These are phyloP conservation scores for Elsinoe perseae DNA, from an alignment of 2,329 filamentous ascomycete genomes.

Conservation along the genomic window DNA sequence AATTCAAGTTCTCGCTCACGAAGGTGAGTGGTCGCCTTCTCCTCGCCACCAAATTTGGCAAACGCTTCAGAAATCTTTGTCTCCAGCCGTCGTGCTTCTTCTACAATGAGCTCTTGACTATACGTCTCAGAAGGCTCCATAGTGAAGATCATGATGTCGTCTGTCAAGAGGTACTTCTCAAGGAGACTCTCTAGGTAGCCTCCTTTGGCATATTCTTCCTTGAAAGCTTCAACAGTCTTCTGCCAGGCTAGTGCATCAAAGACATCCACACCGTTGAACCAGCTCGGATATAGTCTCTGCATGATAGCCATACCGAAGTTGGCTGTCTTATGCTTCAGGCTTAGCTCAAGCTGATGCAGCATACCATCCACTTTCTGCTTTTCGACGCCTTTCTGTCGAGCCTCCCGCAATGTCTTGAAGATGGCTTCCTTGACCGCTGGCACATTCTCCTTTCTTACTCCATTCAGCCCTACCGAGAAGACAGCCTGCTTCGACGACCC, in stretches of 20 bases:
- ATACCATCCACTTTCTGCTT: slow-evolving; percentile 86
- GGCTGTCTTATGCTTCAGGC: slow-evolving; percentile 90
- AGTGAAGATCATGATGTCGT: slow-evolving; percentile 82
- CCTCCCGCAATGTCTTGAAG: slow-evolving; percentile 62
- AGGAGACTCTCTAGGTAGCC: slow-evolving; percentile 77
- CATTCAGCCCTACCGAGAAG: slow-evolving; percentile 84
- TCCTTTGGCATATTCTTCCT: slow-evolving; percentile 63
- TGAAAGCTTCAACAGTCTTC: slow-evolving; percentile 75
- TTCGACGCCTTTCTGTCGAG: slow-evolving; percentile 71
- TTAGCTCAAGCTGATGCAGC: slow-evolving; percentile 87
- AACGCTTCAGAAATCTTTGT: slow-evolving; percentile 65
- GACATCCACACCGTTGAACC: slow-evolving; percentile 93
- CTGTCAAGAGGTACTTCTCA: slow-evolving; percentile 83
- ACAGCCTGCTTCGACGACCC: slow-evolving; percentile 67
- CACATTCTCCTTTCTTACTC: slow-evolving; percentile 75
- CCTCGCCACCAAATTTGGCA: slow-evolving; percentile 59
- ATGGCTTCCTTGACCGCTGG: slow-evolving; percentile 67
- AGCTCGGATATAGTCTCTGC: slow-evolving; percentile 78
- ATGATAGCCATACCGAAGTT: slow-evolving; percentile 89
- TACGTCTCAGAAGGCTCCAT: slow-evolving; percentile 81
- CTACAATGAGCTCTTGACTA: slow-evolving; percentile 62
- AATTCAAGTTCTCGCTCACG: slow-evolving; percentile 72
- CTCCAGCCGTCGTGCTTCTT: slow-evolving; percentile 69
- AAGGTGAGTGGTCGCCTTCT: slow-evolving; percentile 63
- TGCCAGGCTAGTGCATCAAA: slow-evolving; percentile 91